Base-by-base conservation (phyloP, 1,284 basidiomycete genomes). In the Moesziomyces sp. region DNA sequence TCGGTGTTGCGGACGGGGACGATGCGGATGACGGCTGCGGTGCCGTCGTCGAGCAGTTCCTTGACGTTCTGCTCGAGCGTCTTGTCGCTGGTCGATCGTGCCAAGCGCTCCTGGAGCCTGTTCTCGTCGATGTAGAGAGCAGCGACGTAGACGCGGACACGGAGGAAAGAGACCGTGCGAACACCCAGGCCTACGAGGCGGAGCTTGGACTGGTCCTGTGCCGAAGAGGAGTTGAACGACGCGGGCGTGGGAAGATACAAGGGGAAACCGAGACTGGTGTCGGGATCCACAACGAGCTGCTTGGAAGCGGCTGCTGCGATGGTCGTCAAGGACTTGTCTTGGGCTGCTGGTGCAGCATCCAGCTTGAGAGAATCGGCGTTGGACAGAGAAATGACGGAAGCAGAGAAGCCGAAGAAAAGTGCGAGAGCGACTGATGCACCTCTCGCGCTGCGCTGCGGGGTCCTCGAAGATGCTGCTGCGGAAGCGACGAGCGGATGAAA, bases 1-100 rank as follows among this genome's bases (percentile, higher is more conserved):
- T 90, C 91, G 0, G 93, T 95, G 33, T 87, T 88, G 16, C 93
- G 89, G 0, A 91, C 91, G 2, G 93, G 93, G 16, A 94, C 93
- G 53, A 77, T 75, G 44, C 74, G 69, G 43, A 80, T 54, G 0
- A 72, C 74, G 24, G 65, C 69, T 8, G 76, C 47, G 14, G 65
- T 66, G 9, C 73, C 78, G 49, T 55, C 19, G 44, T 80, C 65
- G 38, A 81, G 54, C 56, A 79, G 44, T 6, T 38, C 24, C 10
- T 54, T 54, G 21, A 79, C 46, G 16, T 43, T 38, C 28, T 59
- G 30, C 47, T 80, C 80, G 30, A 78, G 56, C 5, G 50, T 52
- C 16, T 35, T 45, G 18, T 10, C 45, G 21, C 21, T 40, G 5
- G 21, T 38, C 28, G 40, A 45, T 18, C 26, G 28, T 33, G 46